Percentiles rank a stretch among this genome's conserved stretches.
Evolutionary conservation across 305 asterid species (phyloP).

Genomic region (Petunia hybrid): DNA sequence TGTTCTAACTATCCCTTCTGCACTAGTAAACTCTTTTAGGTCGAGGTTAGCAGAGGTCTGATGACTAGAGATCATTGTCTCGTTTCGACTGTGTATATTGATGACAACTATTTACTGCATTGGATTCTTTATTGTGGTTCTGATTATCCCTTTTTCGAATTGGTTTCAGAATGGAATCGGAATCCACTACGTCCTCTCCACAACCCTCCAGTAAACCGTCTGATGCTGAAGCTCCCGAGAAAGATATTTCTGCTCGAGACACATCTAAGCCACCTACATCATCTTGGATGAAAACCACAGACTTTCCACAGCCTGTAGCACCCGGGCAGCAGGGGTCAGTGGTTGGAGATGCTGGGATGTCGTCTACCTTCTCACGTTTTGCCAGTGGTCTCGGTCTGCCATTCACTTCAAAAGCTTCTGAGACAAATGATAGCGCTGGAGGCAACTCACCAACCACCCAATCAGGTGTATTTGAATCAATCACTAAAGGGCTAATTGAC

Average conservation of each 20-base stretch:
- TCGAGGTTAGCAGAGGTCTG: neutral
- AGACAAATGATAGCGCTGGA: constrained; percentile 53
- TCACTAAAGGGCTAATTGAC: constrained; percentile 88
- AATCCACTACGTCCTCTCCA: constrained; percentile 52
- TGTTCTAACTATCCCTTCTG: neutral
- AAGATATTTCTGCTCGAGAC: constrained; percentile 51
- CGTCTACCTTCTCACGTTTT: constrained; percentile 73
- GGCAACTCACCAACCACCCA: constrained; percentile 58
- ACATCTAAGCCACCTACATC: constrained; percentile 62
- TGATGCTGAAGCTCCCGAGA: constrained; percentile 50
- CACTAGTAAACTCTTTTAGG: neutral
- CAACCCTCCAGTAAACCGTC: constrained; percentile 52
- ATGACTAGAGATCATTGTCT: constrained; percentile 20
- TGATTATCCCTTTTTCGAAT: constrained; percentile 23
- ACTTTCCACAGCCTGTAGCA: constrained; percentile 56
- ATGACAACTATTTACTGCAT: neutral
- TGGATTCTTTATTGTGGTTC: constrained; percentile 1
- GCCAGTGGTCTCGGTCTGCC: constrained; percentile 85
- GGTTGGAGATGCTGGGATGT: constrained; percentile 48
- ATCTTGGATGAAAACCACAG: constrained; percentile 69
- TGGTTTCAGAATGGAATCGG: constrained; percentile 71
- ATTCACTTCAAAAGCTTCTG: constrained; percentile 54
- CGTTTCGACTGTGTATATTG: neutral
- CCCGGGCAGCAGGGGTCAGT: constrained; percentile 53
- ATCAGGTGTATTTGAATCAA: constrained; percentile 74